Base-by-base conservation (phyloP, 495 filamentous ascomycete genomes). In the Lophium mytilinum region DNA sequence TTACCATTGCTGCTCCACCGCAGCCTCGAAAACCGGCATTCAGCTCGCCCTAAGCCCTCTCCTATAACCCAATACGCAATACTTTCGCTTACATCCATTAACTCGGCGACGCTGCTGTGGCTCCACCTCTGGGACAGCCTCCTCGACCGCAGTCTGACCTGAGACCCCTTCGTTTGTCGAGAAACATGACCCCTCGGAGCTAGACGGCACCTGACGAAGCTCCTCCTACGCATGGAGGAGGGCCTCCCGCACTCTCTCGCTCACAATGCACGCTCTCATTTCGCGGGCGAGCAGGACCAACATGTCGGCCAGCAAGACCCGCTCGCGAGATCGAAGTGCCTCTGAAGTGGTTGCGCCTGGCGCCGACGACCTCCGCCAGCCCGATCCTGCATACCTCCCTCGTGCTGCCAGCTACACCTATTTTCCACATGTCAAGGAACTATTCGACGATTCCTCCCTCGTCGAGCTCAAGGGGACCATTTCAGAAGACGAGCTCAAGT, bases 351-450 rank as follows among this genome's bases (percentile, higher is more conserved):
- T 43, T 33, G 43, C 47, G 36, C 61, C 56, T 19, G 9, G 33
- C 37, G 46, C 56, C 46, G 51, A 37, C 4, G 52, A 59, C 15
- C 24, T 24, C 11, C 41, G n/a, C 6, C 33, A n/a, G 33, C 49
- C 49, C 17, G 33, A 52, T 11, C 14, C 39, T 24, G 41, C 33
- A 19, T 39, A 62, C 30, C 33, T 68, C 10, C 65, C 65, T 19
- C 61, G 59, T 19, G 46, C 65, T 37, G 65, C 65, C 1, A 57
- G 55, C 55, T 68, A 68, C 56, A 65, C 65, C n/a, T 68, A 68
- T 50, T 65, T 68, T 47, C 65, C 65, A 33, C 49, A 35, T 1
- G 56, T 66, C 14, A 62, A 63, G 37, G 56, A 60, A 18, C 35
- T 66, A 37, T 35, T 60, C 41, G 63, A 65, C 33, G 62, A 65